Evolutionary conservation across 345 rosid genomes (phyloP).

Genomic region (Pistacia atlantica): DNA sequence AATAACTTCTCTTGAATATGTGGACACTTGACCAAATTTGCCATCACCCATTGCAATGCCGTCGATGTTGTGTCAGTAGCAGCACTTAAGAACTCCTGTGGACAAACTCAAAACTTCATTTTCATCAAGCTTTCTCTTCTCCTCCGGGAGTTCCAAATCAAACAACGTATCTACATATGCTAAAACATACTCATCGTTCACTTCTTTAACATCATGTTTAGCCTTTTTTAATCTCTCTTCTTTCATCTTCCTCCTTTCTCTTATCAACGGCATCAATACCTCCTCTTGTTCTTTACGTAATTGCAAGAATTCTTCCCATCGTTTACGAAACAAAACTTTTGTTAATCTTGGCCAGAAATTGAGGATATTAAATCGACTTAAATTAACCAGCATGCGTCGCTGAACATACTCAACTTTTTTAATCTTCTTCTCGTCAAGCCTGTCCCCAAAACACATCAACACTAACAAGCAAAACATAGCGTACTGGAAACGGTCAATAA

Average conservation of each 20-base stretch:
- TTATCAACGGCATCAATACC: slow-evolving; percentile 1
- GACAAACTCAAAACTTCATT: neutral
- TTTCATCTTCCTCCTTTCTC: slow-evolving; percentile 10
- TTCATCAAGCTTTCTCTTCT: slow-evolving; percentile 12
- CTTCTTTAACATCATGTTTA: neutral
- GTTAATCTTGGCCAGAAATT: slow-evolving; percentile 13
- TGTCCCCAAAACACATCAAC: neutral
- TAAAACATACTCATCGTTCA: neutral
- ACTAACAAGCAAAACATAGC: slow-evolving; percentile 12
- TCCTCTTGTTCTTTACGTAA: neutral
- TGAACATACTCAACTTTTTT: neutral
- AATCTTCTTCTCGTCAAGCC: neutral
- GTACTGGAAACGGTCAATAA: slow-evolving; percentile 6
- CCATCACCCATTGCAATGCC: slow-evolving; percentile 27
- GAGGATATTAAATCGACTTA: neutral
- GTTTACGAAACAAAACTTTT: neutral
- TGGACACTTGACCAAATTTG: slow-evolving; percentile 25
- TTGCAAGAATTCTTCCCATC: slow-evolving; percentile 13
- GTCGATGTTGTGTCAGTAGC: slow-evolving; percentile 27
- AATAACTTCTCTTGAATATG: slow-evolving; percentile 17
- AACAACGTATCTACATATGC: slow-evolving; percentile 40
- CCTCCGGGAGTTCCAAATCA: slow-evolving; percentile 31
- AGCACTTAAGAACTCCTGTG: slow-evolving; percentile 1
- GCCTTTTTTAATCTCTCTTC: neutral
- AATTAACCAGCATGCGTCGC: neutral